These are phyloP conservation scores for Echinochloa phyllopogon DNA, from an alignment of 176 grass and related monocot species.

Conservation along the genomic window DNA sequence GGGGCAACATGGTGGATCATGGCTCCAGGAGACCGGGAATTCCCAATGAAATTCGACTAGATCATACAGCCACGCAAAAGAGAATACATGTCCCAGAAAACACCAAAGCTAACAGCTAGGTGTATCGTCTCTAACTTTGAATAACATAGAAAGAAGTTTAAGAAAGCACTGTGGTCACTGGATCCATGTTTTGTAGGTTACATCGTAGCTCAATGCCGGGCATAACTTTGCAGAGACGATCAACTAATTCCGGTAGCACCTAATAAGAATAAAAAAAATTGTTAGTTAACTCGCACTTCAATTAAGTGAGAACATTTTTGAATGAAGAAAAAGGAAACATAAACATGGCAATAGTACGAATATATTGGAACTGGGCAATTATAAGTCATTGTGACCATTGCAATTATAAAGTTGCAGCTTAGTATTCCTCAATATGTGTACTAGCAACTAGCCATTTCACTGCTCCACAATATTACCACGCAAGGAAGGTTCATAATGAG, in stretches of 20 bases:
- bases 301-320: background rate
- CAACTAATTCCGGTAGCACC: conserved; percentile 13
- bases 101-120: background rate
- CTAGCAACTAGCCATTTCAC: background rate
- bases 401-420: background rate
- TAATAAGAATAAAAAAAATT: conserved; percentile 9
- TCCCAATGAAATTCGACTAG: background rate
- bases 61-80: background rate
- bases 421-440: background rate
- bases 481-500: background rate
- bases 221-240: background rate
- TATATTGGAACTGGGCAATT: background rate
- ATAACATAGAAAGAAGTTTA: background rate
- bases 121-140: background rate
- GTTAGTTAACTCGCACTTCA: background rate
- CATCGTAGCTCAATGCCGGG: background rate
- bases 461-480: background rate
- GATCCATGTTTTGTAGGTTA: background rate
- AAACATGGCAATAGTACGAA: background rate
- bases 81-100: background rate
- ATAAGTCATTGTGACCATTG: background rate
- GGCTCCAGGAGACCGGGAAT: background rate
- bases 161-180: background rate
- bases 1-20: background rate
- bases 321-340: background rate